These are phyloP conservation scores for Primulina tabacum DNA, from an alignment of 257 asterid genomes.

Conservation along the genomic window DNA sequence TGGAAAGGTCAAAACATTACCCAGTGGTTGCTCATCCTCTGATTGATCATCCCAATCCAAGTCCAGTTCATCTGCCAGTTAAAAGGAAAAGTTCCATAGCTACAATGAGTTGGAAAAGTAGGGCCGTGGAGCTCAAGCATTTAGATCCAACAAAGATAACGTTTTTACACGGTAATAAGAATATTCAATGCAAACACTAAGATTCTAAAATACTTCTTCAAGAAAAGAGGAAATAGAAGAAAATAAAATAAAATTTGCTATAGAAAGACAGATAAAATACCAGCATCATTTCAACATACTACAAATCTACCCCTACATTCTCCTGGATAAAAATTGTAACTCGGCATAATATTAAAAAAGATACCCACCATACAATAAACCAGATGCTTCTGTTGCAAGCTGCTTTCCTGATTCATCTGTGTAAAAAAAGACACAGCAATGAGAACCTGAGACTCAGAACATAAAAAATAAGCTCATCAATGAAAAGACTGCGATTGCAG, in stretches of 20 bases:
- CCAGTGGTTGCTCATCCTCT: constrained; percentile 1
- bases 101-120: constrained; percentile 15
- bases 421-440: background rate
- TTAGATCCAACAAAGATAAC: background rate
- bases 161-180: background rate
- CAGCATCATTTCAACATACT: constrained; percentile 17
- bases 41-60: constrained; percentile 37
- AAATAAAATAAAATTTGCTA: background rate
- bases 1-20: constrained; percentile 33
- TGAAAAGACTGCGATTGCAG: background rate
- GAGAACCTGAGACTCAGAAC: constrained; percentile 1
- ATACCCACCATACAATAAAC: constrained; percentile 46
- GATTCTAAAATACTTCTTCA: constrained; percentile 1
- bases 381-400: constrained; percentile 37
- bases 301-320: constrained; percentile 18
- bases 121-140: background rate
- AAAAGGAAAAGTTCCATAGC: constrained; percentile 22
- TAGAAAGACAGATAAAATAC: background rate
- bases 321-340: constrained; percentile 1
- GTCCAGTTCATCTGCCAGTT: constrained; percentile 50
- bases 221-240: background rate
- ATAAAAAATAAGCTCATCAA: constrained; percentile 4
- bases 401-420: constrained; percentile 45
- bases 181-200: constrained; percentile 16
- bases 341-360: constrained; percentile 12